These are phyloP conservation scores for Haplosporangium sp. DNA, from an alignment of 371 early-diverging fungal species.

Conservation along the genomic window DNA sequence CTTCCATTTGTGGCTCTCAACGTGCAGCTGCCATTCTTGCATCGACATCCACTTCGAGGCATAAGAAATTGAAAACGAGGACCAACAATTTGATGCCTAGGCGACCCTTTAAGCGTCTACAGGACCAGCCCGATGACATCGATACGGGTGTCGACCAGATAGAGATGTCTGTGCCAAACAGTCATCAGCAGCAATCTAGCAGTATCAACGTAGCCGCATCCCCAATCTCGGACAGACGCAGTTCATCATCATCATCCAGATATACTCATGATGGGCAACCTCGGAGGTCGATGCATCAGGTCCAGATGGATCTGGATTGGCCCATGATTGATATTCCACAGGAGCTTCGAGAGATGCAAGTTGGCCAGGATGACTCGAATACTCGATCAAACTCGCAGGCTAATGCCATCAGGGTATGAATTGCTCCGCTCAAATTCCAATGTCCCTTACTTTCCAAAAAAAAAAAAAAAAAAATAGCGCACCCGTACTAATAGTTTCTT, in stretches of 20 bases:
- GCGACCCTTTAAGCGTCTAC: constrained; percentile 47
- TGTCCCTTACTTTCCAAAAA: not conserved
- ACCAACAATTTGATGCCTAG: constrained; percentile 21
- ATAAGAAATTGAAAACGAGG: not conserved
- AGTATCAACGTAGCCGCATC: constrained; percentile 21
- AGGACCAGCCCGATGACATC: constrained; percentile 50
- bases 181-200: constrained; percentile 24
- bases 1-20: constrained; percentile 1
- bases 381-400: constrained; percentile 56
- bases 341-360: constrained; percentile 54
- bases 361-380: constrained; percentile 39
- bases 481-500: not conserved
- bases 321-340: constrained; percentile 58
- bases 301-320: constrained; percentile 56
- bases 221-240: constrained; percentile 43
- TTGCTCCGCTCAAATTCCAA: not conserved
- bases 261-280: constrained; percentile 29
- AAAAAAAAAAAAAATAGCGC: constrained; percentile 8
- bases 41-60: not conserved
- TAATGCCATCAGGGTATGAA: constrained; percentile 51
- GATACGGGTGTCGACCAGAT: constrained; percentile 45
- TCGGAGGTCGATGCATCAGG: constrained; percentile 46
- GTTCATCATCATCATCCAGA: constrained; percentile 33
- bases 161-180: constrained; percentile 42
- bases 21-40: not conserved